Conservation (phyloP, 371 early-diverging fungal genomes). For the Syncephalis plumigaleata region DNA sequence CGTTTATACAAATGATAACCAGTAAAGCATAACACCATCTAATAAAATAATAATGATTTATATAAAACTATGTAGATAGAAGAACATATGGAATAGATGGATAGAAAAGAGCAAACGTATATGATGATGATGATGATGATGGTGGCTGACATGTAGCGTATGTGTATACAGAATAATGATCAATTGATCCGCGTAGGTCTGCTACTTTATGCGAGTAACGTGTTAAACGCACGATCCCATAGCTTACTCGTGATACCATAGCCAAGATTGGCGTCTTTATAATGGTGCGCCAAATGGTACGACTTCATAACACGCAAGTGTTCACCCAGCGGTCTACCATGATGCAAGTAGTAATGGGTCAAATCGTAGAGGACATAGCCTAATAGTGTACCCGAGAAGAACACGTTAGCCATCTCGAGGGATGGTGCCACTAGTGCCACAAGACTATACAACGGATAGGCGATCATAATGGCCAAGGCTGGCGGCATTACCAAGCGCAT, state of each 20-base stretch:
- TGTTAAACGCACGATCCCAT: constrained; percentile 79
- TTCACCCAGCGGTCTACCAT: constrained; percentile 49
- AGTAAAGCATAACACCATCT: too few species aligned
- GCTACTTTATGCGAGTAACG: constrained; percentile 15
- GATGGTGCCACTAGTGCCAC: constrained; percentile 29
- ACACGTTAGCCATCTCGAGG: constrained; percentile 24
- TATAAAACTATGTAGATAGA: too few species aligned
- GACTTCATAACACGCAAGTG: constrained; percentile 74
- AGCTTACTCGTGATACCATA: constrained; percentile 87
- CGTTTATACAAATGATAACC: too few species aligned
- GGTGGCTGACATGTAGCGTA: too few species aligned
- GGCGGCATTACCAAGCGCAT: constrained; percentile 93
- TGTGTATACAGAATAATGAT: too few species aligned
- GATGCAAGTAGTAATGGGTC: constrained; percentile 89
- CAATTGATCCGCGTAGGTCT: too few species aligned
- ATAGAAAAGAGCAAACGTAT: too few species aligned
- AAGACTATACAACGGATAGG: constrained; percentile 31
- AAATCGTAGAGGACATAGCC: constrained; percentile 85
- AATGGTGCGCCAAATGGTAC: constrained; percentile 91
- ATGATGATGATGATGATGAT: too few species aligned
- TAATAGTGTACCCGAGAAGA: constrained; percentile 52
- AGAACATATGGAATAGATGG: too few species aligned
- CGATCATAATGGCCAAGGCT: constrained; percentile 51
- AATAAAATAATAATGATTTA: too few species aligned
- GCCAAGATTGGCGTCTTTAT: constrained; percentile 67